Conservation (phyloP, 2,329 filamentous ascomycete genomes). For the Dactylonectria estremocensis region DNA sequence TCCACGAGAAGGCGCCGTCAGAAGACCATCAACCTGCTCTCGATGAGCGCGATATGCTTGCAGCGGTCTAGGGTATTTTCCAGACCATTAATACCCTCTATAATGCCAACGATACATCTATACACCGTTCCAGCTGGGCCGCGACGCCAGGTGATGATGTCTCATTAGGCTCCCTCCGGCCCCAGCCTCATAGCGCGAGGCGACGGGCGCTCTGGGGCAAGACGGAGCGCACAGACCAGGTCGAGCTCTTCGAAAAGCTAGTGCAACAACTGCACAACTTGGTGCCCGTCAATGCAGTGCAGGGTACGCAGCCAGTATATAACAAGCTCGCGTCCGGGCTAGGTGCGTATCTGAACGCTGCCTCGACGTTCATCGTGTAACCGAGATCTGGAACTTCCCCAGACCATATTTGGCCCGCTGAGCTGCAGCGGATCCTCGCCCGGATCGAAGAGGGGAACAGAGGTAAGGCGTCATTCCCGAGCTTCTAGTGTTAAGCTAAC, state of each 20-base stretch:
- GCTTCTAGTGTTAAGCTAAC: not conserved
- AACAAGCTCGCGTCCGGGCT: constrained; percentile 2
- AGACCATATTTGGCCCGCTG: not conserved
- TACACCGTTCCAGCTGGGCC: not conserved
- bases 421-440: constrained; percentile 6
- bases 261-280: constrained; percentile 23
- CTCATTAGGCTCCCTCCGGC: not conserved
- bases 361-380: constrained; percentile 1
- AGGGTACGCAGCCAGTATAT: constrained; percentile 7
- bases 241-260: constrained; percentile 15
- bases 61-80: not conserved
- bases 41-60: too few relatives aligned
- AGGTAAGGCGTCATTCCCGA: not conserved
- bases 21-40: too few relatives aligned
- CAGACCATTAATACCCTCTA: not conserved
- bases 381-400: constrained; percentile 3
- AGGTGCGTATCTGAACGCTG: constrained; percentile 13
- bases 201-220: constrained; percentile 15
- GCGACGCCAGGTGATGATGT: not conserved
- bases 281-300: constrained; percentile 14
- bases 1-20: too few relatives aligned
- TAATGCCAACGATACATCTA: not conserved
- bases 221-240: constrained; percentile 10
- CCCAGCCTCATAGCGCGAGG: not conserved
- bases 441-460: not conserved